phyloP scores from a whole-genome alignment of 2,329 filamentous ascomycete species.

The Diaporthe amygdali region DNA sequence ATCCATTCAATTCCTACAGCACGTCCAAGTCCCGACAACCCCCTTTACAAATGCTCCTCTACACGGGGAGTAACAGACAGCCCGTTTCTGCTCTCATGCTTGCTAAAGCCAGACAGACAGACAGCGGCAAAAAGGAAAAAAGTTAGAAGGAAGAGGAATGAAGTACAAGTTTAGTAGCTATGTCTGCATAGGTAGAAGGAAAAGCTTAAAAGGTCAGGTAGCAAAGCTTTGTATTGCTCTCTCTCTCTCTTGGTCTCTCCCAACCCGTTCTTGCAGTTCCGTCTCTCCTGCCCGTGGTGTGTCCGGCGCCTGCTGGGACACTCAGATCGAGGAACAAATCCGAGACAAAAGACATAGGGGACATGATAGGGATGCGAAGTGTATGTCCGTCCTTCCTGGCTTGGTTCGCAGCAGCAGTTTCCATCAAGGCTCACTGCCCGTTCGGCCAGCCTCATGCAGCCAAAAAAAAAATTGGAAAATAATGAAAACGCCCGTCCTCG shows the following conservation, averaged over 20 bases:
- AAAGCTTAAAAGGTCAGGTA: not conserved
- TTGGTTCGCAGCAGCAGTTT: not conserved
- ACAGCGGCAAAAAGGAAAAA: not conserved
- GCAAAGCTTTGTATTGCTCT: not conserved
- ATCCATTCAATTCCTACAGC: not conserved
- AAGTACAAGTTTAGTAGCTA: not conserved
- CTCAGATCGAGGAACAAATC: slow-evolving; percentile 6
- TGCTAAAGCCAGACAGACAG: not conserved
- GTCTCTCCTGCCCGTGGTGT: slow-evolving; percentile 20
- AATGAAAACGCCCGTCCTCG: slow-evolving; percentile 21
- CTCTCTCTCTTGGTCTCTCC: not conserved
- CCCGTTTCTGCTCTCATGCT: not conserved
- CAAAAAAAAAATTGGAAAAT: not conserved
- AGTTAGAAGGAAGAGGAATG: not conserved
- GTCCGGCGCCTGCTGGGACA: not conserved
- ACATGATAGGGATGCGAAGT: not conserved
- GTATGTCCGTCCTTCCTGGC: not conserved
- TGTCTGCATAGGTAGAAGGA: not conserved
- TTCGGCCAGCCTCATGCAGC: slow-evolving; percentile 3
- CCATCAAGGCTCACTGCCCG: slow-evolving; percentile 7
- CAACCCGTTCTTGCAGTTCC: slow-evolving; percentile 15
- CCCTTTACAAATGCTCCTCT: not conserved
- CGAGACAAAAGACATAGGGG: slow-evolving; percentile 16
- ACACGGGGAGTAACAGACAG: not conserved
- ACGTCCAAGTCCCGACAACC: not conserved